Percentiles rank a stretch among this genome's conserved stretches.
Conservation (phyloP, 306 rosid species). For the Alnus rubra region DNA sequence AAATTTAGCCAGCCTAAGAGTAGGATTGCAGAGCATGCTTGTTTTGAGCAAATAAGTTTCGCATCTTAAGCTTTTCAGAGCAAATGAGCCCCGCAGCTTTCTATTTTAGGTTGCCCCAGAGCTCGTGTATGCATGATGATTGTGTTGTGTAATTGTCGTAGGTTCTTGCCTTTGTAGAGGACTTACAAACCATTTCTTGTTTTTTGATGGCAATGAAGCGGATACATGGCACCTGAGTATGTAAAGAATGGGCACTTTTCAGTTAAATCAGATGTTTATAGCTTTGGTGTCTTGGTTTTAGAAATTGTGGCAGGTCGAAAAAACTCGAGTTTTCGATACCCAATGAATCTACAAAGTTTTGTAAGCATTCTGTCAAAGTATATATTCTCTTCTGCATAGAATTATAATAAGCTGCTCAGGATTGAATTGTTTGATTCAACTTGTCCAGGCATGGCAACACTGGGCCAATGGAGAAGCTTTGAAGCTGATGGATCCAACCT, state of each 20-base stretch:
- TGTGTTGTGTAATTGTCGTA: background rate
- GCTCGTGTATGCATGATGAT: no score
- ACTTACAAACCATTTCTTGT: background rate
- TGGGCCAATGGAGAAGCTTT: slow-evolving; percentile 32
- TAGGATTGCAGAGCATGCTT: no score
- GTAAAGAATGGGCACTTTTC: slow-evolving; percentile 27
- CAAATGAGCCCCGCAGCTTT: no score
- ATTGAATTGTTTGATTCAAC: no score
- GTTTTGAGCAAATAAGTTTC: no score
- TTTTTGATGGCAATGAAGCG: slow-evolving; percentile 14
- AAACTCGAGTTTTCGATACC: slow-evolving; percentile 14
- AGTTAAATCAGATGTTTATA: slow-evolving; percentile 25
- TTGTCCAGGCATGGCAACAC: slow-evolving; percentile 32
- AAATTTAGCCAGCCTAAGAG: no score
- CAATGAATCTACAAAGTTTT: slow-evolving; percentile 28
- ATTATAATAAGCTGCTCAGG: no score
- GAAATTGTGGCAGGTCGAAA: slow-evolving; percentile 30
- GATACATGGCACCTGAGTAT: slow-evolving; percentile 34
- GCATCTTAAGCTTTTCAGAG: no score
- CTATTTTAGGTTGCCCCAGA: no score
- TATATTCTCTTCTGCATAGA: background rate
- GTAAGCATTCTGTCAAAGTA: slow-evolving; percentile 19
- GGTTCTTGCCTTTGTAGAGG: background rate
- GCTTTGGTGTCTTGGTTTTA: slow-evolving; percentile 33
- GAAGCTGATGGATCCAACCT: slow-evolving; percentile 26